Conservation (phyloP, 2,329 filamentous ascomycete species). For the Venturia aucupariae region DNA sequence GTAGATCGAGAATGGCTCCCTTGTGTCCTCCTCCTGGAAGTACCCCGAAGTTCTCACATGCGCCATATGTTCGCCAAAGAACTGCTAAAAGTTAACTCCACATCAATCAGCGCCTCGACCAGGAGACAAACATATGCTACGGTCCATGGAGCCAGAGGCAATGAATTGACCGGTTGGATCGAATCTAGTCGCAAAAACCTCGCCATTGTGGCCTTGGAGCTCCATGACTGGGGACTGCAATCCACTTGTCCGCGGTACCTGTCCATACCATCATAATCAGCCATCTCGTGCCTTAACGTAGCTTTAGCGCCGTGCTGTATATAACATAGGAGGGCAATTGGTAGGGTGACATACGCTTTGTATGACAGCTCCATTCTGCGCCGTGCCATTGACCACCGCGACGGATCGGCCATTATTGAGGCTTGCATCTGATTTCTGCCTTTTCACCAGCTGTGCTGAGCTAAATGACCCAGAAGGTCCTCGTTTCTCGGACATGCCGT, state of each 20-base stretch:
- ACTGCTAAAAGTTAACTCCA: constrained; percentile 42
- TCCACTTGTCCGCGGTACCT: constrained; percentile 72
- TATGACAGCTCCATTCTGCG: constrained; percentile 53
- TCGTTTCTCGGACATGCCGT: constrained; percentile 62
- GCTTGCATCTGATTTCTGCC: constrained; percentile 64
- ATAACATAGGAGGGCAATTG: constrained; percentile 36
- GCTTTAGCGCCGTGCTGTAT: constrained; percentile 32
- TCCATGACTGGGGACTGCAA: constrained; percentile 93
- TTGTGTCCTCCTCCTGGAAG: constrained; percentile 67
- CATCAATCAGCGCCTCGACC: background rate
- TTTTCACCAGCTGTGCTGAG: constrained; percentile 75
- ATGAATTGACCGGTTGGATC: constrained; percentile 81
- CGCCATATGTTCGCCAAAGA: constrained; percentile 85
- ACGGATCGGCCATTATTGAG: constrained; percentile 45
- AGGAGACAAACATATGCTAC: constrained; percentile 62
- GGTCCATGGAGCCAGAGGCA: constrained; percentile 91
- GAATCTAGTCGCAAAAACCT: constrained; percentile 86
- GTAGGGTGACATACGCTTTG: constrained; percentile 50
- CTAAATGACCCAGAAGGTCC: constrained; percentile 78
- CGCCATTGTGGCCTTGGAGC: constrained; percentile 55
- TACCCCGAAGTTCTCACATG: constrained; percentile 89
- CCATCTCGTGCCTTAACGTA: constrained; percentile 17
- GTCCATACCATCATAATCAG: constrained; percentile 22
- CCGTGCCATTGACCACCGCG: constrained; percentile 47
- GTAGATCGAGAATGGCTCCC: constrained; percentile 81